Conservation (phyloP, 805 yeast species). For the Saccharomycopsis lassenensis region DNA sequence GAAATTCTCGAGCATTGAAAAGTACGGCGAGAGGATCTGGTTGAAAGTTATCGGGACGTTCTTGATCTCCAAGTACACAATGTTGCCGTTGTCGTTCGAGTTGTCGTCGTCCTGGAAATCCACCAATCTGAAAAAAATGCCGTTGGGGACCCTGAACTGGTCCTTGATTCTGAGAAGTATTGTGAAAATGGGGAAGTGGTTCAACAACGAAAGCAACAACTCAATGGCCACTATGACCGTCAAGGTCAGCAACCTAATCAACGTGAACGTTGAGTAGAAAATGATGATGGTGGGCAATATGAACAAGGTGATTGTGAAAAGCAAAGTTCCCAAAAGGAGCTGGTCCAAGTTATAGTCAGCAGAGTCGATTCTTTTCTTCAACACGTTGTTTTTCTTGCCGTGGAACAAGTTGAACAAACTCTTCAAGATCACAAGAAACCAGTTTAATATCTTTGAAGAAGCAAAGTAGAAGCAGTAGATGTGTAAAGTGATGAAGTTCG, state of each 20-base stretch:
- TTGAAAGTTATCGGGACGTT: conserved; percentile 35
- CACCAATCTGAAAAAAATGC: conserved; percentile 28
- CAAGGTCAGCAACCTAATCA: conserved; percentile 43
- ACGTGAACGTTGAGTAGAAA: conserved; percentile 67
- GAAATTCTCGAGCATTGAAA: conserved; percentile 29
- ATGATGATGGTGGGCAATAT: conserved; percentile 81
- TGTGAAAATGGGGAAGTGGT: conserved; percentile 83
- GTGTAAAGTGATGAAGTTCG: conserved; percentile 57
- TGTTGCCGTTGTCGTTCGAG: conserved; percentile 13
- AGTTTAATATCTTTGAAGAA: conserved; percentile 65
- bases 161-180: conserved; percentile 70
- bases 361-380: conserved; percentile 78
- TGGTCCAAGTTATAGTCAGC: conserved; percentile 81
- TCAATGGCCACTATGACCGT: conserved; percentile 42
- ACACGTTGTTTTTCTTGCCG: conserved; percentile 78
- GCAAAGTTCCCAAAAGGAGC: conserved; percentile 73
- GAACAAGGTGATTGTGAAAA: conserved; percentile 70
- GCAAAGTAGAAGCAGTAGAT: conserved; percentile 68
- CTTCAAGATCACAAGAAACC: conserved; percentile 56
- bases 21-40: conserved; percentile 40
- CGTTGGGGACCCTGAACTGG: conserved; percentile 57
- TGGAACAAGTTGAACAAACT: conserved; percentile 78
- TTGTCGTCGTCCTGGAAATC: conserved; percentile 5
- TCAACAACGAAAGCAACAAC: conserved; percentile 48
- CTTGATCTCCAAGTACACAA: conserved; percentile 23